Conservation (phyloP, 371 early-diverging fungal genomes). For the Homolaphlyctis polyrhiza region DNA sequence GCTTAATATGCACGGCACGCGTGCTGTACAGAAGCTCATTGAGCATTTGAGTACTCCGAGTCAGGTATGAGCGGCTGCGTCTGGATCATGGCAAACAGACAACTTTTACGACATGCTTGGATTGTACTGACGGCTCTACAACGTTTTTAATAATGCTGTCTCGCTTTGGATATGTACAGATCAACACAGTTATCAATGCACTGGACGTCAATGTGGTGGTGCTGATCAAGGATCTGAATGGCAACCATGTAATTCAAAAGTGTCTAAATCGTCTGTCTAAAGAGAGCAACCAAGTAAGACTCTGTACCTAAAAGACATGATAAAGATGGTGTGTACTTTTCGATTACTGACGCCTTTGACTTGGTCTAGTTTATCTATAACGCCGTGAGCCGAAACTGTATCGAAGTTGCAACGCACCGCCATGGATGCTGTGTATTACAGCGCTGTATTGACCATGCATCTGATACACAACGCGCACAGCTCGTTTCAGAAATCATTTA, state of each 20-base stretch:
- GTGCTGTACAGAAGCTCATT: slow-evolving; percentile 93
- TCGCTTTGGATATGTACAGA: slow-evolving; percentile 46
- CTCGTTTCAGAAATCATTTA: slow-evolving; percentile 43
- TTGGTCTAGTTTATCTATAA: slow-evolving; percentile 88
- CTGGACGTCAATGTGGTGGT: slow-evolving; percentile 73
- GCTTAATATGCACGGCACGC: slow-evolving; percentile 94
- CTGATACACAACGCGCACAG: slow-evolving; percentile 50
- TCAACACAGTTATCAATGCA: slow-evolving; percentile 63
- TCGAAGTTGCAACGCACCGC: slow-evolving; percentile 87
- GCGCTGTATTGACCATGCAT: slow-evolving; percentile 88
- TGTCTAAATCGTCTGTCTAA: slow-evolving; percentile 73
- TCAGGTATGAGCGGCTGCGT: slow-evolving; percentile 42
- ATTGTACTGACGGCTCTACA: too few relatives aligned
- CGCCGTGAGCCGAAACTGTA: slow-evolving; percentile 78
- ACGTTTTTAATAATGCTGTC: too few relatives aligned
- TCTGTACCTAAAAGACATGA: too few relatives aligned
- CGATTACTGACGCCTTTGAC: background rate
- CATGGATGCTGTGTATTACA: slow-evolving; percentile 98
- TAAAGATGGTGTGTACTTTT: too few relatives aligned
- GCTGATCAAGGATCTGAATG: slow-evolving; percentile 92
- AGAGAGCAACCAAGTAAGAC: slow-evolving; percentile 56
- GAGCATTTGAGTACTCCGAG: slow-evolving; percentile 66
- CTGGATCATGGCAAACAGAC: too few relatives aligned
- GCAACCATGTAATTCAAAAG: slow-evolving; percentile 98
- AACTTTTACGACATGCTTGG: too few relatives aligned